Base-by-base conservation (phyloP, 495 filamentous ascomycete genomes). In the Penicillium coffeae region DNA sequence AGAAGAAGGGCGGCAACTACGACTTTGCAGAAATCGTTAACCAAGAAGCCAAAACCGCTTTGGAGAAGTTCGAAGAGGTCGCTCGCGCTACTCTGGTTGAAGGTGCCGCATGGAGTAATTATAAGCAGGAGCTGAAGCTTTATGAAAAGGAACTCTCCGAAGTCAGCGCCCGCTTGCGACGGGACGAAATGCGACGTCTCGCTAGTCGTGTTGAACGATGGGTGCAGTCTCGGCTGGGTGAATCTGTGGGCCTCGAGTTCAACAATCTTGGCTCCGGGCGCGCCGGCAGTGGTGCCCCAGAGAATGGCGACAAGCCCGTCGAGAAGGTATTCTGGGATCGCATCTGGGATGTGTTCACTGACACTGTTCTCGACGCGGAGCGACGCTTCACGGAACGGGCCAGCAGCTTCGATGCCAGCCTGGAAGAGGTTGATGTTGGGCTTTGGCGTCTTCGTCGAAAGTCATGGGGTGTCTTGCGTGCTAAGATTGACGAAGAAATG, bases 241-340 rank as follows among this genome's bases (percentile, higher is more conserved):
- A 98, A 62, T 88, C 87, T 18, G 79, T 98, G 18, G 89, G 91
- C 21, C 69, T 96, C 18, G 92, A 96, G 62, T 96, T 98, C 75
- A 96, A 95, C 62, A 89, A 87, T 43, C 81, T 98, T 21, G 90
- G 90, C 1, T 90, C 88, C 35, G 90, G 90, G 4, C 80, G 90
- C 50, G 88, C 79, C 42, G 90, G 89, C 3, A 76, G 80, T 27
- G 87, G 86, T 40, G 89, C 87, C 2, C 88, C 90, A 2, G 90
- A 89, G 54, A 68, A 76, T 8, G 88, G 86, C 10, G 85, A 88
- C 25, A 85, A 84, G 65, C 84, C 87, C 2, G 49, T 69, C 0
- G 92, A 96, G 66, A 89, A 85, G 51, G 85, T 89, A 35, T 83
- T 98, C 15, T 98, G 93, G 93, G 94, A 98, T 66, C 85, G 94